Evolutionary conservation across 192 early-diverging fungal species (phyloP).

Genomic region (Umbelopsis vinacea): DNA sequence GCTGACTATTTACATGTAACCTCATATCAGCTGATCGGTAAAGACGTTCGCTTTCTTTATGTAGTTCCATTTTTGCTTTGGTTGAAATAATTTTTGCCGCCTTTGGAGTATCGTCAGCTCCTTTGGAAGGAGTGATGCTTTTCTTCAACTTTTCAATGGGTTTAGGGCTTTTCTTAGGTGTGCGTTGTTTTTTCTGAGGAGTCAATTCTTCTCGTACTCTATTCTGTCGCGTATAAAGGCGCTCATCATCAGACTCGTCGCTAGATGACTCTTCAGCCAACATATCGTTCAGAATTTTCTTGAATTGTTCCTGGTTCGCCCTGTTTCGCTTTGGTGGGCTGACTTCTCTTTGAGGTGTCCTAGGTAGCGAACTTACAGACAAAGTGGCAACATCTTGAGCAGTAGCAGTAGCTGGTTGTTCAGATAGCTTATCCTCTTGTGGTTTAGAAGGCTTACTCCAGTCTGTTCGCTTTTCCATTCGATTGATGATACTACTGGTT

Average conservation of each 20-base stretch:
- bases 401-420: background rate
- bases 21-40: conserved; percentile 1
- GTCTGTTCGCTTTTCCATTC: background rate
- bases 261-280: conserved; percentile 13
- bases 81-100: background rate
- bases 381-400: background rate
- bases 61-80: conserved; percentile 1
- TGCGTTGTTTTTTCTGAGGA: background rate
- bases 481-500: conserved; percentile 10
- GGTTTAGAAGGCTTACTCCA: background rate
- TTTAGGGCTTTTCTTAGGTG: background rate
- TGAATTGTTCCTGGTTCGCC: background rate
- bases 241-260: conserved; percentile 4
- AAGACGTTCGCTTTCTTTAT: conserved; percentile 11
- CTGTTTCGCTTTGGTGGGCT: background rate
- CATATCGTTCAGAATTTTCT: conserved; percentile 11
- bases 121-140: background rate
- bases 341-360: background rate
- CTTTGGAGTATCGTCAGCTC: background rate
- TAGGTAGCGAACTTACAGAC: conserved; percentile 1
- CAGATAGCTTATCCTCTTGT: background rate
- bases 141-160: background rate
- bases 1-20: background rate
- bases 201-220: background rate
- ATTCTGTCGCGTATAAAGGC: conserved; percentile 1